Percentiles rank a stretch among this genome's conserved stretches.
These are phyloP conservation scores for Cyberlindnera misumaiensis DNA, from an alignment of 805 yeast genomes.

Conservation along the genomic window DNA sequence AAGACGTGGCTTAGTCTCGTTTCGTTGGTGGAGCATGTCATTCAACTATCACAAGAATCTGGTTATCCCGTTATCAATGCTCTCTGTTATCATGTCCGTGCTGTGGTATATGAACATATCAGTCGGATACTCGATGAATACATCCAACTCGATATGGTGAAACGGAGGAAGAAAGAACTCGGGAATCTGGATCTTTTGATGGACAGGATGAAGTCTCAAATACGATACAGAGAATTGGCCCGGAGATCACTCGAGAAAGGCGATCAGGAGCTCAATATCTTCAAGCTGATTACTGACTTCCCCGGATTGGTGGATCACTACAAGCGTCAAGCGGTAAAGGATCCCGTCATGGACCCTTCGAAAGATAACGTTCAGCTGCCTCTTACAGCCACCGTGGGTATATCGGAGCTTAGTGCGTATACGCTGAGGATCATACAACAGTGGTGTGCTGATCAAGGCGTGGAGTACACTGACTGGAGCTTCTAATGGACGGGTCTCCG, in stretches of 20 bases:
- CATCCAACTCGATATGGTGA: slow-evolving; percentile 6
- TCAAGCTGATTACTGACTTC: slow-evolving; percentile 8
- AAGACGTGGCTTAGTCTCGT: slow-evolving; percentile 16
- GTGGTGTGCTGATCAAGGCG: slow-evolving; percentile 9
- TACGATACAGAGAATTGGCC: slow-evolving; percentile 8
- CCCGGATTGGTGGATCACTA: slow-evolving; percentile 7
- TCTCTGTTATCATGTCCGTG: slow-evolving; percentile 10
- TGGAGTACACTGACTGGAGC: slow-evolving; percentile 6
- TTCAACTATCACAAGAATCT: slow-evolving; percentile 2
- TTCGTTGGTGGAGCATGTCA: slow-evolving; percentile 10
- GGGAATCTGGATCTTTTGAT: slow-evolving; percentile 4
- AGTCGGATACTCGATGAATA: slow-evolving; percentile 7
- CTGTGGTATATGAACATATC: slow-evolving; percentile 14
- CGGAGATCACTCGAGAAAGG: slow-evolving; percentile 4
- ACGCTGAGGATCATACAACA: slow-evolving; percentile 5
- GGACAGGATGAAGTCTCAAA: slow-evolving; percentile 3
- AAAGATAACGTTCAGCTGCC: slow-evolving; percentile 2
- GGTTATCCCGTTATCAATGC: slow-evolving; percentile 10
- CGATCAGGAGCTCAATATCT: slow-evolving; percentile 8
- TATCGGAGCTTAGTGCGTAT: slow-evolving; percentile 2
- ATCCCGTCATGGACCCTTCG: slow-evolving; percentile 2
- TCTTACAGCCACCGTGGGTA: neutral
- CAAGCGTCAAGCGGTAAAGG: neutral
- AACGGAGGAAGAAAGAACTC: slow-evolving; percentile 2
- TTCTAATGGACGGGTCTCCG: too few relatives aligned